Evolutionary conservation across 495 filamentous ascomycete species (phyloP), one percentile per base, ranked within the genome.

Genomic region (Sabuloglossum arenarium): DNA sequence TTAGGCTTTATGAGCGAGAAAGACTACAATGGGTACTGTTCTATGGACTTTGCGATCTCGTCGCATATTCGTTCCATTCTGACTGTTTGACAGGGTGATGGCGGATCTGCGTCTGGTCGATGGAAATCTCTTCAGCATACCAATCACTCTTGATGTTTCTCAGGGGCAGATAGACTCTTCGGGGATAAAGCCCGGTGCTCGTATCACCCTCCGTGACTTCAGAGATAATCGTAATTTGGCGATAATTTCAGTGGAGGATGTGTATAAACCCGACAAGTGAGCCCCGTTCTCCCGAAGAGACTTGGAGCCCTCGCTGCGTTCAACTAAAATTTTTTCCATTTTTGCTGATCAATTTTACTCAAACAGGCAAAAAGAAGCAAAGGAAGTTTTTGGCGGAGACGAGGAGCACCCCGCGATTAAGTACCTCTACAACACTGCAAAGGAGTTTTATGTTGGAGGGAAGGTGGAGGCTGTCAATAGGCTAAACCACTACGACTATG

Each of bases 401-500:
- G 78, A 81, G 50, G 85, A 90, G 61, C 91, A 98, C 70, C 91
- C 91, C 29, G 90, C 93, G 21, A 79, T 97, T 65, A 84, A 81
- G 61, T 94, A 90, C 71, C 79, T 98, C 39, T 81, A 82, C 72
- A 75, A 80, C 61, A 82, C 79, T 24, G 78, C 84, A 50, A 69
- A 84, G 61, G 88, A 94, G 45, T 93, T 81, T 70, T 94, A 97
- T 68, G 80, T 98, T 57, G 91, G 91, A 60, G 93, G 91, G 66
- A 94, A 87, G 77, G 71, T 98, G 54, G 86, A 96, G 61, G 91
- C 93, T 56, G 83, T 98, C 67, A 88, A 89, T 72, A 80, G 84
- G 65, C 75, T 95, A 32, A 86, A 90, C 72, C 93, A 98, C 75
- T 98, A 98, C 75, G 91, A 98, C 73, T 97, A 97, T 74, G 87